These are phyloP conservation scores for Magnolia officinalis DNA, from an alignment of 164 flowering plant species.

Conservation along the genomic window DNA sequence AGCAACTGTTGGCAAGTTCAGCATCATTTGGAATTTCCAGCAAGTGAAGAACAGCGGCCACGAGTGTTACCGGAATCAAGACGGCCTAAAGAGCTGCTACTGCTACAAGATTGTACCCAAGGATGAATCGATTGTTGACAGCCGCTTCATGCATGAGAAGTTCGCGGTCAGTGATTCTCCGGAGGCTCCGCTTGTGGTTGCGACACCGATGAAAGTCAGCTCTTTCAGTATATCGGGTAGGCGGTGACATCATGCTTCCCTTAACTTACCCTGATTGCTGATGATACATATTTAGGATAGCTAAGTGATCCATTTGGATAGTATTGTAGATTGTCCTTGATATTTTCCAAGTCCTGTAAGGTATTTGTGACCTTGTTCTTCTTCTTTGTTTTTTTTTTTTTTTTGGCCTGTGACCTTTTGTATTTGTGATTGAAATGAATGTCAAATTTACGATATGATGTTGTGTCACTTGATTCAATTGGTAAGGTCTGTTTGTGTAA, in stretches of 20 bases:
- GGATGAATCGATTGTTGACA: slow-evolving; percentile 89
- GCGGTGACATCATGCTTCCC: slow-evolving; percentile 23
- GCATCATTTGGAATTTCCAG: slow-evolving; percentile 87
- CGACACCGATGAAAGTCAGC: slow-evolving; percentile 89
- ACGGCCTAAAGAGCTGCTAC: slow-evolving; percentile 93
- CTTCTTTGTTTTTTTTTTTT: background rate
- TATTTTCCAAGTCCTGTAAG: background rate
- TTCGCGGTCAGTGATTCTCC: slow-evolving; percentile 78
- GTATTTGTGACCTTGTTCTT: background rate
- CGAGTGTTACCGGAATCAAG: slow-evolving; percentile 77
- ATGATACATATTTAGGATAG: background rate
- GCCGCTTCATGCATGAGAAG: slow-evolving; percentile 95
- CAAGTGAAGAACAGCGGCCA: slow-evolving; percentile 89
- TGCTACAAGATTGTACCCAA: slow-evolving; percentile 83
- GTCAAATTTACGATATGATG: background rate
- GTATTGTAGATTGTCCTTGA: background rate
- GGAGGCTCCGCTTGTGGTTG: slow-evolving; percentile 93
- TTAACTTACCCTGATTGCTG: background rate
- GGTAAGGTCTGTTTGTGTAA: no score
- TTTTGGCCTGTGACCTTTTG: background rate
- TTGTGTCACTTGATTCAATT: no score
- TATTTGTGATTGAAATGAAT: background rate
- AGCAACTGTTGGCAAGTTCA: slow-evolving; percentile 87
- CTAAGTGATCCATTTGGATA: background rate
- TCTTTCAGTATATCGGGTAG: slow-evolving; percentile 85